phyloP scores from a whole-genome alignment of 1,284 basidiomycete species.

The Anthracocystis panici-leucophaei region DNA sequence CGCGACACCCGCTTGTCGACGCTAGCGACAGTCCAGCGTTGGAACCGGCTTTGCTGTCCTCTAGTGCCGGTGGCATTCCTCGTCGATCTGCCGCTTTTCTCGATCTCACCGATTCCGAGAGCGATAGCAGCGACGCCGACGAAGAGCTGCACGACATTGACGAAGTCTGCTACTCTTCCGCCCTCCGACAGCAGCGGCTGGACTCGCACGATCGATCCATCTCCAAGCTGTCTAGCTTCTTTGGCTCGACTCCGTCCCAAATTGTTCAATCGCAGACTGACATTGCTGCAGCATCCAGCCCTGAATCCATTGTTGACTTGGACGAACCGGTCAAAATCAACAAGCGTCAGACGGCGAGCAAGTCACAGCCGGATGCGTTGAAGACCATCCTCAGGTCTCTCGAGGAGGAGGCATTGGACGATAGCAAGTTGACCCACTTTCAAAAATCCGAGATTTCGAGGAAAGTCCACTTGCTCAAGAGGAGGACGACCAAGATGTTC shows the following conservation, averaged over 20 bases:
- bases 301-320: conserved; percentile 5
- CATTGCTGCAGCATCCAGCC: conserved; percentile 9
- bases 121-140: conserved; percentile 34
- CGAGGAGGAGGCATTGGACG: conserved; percentile 42
- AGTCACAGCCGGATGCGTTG: conserved; percentile 26
- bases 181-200: conserved; percentile 13
- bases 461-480: conserved; percentile 33
- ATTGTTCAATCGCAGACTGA: conserved; percentile 27
- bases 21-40: background rate
- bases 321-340: background rate
- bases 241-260: conserved; percentile 50
- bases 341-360: background rate
- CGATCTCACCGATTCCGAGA: conserved; percentile 41
- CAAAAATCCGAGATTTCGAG: conserved; percentile 45
- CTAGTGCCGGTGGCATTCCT: conserved; percentile 13
- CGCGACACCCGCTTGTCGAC: too few species aligned
- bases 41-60: conserved; percentile 2
- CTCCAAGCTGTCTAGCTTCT: conserved; percentile 42
- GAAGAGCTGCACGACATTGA: conserved; percentile 21
- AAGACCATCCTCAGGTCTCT: conserved; percentile 32
- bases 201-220: conserved; percentile 35
- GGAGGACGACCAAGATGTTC: conserved; percentile 37
- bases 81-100: conserved; percentile 36
- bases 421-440: conserved; percentile 27
- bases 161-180: conserved; percentile 5